phyloP scores from a whole-genome alignment of 2,329 filamentous ascomycete species.

The Alternaria sp. region DNA sequence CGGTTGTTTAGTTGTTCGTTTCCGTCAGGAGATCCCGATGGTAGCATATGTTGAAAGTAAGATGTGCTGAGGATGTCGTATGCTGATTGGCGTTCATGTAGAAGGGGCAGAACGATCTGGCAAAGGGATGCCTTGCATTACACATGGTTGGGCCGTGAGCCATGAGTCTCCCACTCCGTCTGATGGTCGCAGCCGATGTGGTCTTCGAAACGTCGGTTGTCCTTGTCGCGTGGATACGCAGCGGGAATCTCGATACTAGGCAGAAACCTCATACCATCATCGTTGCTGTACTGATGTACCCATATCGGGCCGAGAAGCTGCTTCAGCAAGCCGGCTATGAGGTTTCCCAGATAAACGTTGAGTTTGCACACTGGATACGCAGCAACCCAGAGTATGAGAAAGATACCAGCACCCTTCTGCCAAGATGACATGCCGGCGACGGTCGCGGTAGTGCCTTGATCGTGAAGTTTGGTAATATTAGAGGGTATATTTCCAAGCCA shows the following conservation, averaged over 20 bases:
- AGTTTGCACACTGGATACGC: conserved; percentile 30
- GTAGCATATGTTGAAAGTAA: not conserved
- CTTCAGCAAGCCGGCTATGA: conserved; percentile 5
- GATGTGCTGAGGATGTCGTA: not conserved
- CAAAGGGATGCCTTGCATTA: not conserved
- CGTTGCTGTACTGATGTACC: conserved; percentile 27
- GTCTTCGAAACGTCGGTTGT: not conserved
- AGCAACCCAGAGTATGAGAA: conserved; percentile 26
- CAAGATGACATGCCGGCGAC: conserved; percentile 16
- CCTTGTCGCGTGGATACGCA: not conserved
- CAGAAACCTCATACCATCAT: conserved; percentile 14
- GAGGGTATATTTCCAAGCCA: conserved; percentile 14
- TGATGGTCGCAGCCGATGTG: not conserved
- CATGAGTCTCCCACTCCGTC: not conserved
- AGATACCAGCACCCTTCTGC: conserved; percentile 23
- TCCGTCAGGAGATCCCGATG: not conserved
- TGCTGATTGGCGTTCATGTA: not conserved
- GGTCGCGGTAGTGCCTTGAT: not conserved
- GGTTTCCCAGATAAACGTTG: conserved; percentile 20
- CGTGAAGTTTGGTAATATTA: not conserved
- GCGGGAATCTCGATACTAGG: conserved; percentile 32
- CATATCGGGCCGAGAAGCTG: conserved; percentile 19
- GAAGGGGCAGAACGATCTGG: not conserved
- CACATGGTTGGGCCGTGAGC: not conserved
- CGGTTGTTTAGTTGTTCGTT: not conserved